phyloP scores from a whole-genome alignment of 768 basidiomycete species.

The Boletus eberwhitei region DNA sequence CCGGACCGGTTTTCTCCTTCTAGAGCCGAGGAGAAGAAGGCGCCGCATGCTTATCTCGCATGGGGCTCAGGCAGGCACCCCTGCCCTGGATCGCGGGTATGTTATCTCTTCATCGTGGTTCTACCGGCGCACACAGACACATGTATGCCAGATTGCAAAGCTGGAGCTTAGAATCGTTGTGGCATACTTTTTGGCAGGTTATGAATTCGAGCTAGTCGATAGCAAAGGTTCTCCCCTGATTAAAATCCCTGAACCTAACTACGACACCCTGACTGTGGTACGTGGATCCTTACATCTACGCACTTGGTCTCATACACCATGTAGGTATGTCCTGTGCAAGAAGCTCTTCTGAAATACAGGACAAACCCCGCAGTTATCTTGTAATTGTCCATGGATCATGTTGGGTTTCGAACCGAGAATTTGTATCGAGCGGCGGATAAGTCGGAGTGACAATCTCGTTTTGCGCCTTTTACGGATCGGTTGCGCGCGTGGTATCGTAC shows the following conservation, averaged over 20 bases:
- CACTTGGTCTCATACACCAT: not conserved
- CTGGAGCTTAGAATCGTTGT: not conserved
- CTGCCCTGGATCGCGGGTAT: not conserved
- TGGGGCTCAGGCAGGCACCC: not conserved
- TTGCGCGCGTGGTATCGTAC: not conserved
- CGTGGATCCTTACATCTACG: not conserved
- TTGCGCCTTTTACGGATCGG: not conserved
- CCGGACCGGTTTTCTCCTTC: not conserved
- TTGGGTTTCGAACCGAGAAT: not conserved
- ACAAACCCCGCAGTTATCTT: not conserved
- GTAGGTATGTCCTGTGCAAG: not conserved
- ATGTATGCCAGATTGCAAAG: not conserved
- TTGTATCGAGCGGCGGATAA: not conserved
- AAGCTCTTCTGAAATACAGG: not conserved
- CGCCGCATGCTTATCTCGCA: not conserved
- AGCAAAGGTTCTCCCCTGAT: not conserved
- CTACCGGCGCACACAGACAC: not conserved
- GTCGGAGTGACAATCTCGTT: not conserved
- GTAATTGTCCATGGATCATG: not conserved
- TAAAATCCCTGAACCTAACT: not conserved
- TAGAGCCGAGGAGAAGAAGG: not conserved
- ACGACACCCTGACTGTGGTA: not conserved
- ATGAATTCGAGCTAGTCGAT: not conserved
- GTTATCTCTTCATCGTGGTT: not conserved
- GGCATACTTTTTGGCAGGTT: not conserved